Evolutionary conservation across 108 stramenopile species (phyloP), one percentile per base, ranked within the genome.

Genomic region (Fistulifera pelliculosa): DNA sequence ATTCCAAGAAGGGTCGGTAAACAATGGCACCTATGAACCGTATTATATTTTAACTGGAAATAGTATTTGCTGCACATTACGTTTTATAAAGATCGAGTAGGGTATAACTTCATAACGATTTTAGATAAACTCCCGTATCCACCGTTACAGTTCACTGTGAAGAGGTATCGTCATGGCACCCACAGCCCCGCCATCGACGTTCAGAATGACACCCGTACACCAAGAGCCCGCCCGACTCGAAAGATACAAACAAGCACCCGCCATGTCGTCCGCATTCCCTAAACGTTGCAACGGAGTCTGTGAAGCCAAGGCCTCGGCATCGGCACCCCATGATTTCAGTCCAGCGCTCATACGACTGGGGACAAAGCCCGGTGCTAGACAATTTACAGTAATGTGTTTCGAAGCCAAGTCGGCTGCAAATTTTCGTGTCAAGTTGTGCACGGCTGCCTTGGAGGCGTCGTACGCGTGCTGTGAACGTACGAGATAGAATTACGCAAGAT

Each of bases 181-280:
- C 16, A 87, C 85, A 5, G 80, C 49, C 12, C 95, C 95, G n/a
- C 95, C 95, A 66, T 96, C 95, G 8, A 94, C 92, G 40, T 71
- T 75, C 51, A 96, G 55, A 51, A 94, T 76, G 22, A 71, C 72
- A 13, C 95, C 95, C 12, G 93, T 94, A 51, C 75, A 75, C 83
- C 81, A 96, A 10, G 87, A 54, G 7, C 87, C 88, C 1, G 95
- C 95, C 28, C 58, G 56, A 38, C 78, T 81, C 17, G 80, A 65
- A 16, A 96, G 69, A 56, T 85, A 96, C 10, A 96, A 58, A 24
- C 76, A 80, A 8, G 91, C 87, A 15, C 95, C 95, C 6, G 79
- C 87, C 90, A 96, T 94, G 66, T 96, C 95, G 54, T 89, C 83
- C 26, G 66, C 78, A 48, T 80, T 74, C 13, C 95, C 95, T 75